Conservation (phyloP, 2,329 filamentous ascomycete species). For the Penicillium sp. region DNA sequence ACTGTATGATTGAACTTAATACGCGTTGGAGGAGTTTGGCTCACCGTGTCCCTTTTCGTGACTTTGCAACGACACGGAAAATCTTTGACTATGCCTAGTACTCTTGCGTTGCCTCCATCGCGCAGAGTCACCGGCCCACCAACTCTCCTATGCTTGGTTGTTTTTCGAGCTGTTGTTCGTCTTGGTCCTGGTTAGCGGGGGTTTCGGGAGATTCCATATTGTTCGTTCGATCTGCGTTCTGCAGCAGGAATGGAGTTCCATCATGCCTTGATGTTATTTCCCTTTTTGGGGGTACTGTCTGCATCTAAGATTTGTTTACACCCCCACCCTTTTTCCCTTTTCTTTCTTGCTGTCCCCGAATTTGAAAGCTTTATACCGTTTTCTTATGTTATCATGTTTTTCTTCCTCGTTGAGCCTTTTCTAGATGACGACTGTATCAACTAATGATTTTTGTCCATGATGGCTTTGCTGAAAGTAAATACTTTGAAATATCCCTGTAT, state of each 20-base stretch:
- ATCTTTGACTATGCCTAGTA: conserved; percentile 16
- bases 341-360: conserved; percentile 10
- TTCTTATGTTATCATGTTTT: conserved; percentile 2
- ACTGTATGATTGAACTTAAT: conserved; percentile 21
- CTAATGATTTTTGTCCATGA: conserved; percentile 19
- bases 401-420: conserved; percentile 3
- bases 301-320: conserved; percentile 2
- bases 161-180: conserved; percentile 2
- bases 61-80: conserved; percentile 15
- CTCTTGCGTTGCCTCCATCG: not conserved
- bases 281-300: not conserved
- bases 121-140: not conserved
- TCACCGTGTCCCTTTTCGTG: conserved; percentile 7
- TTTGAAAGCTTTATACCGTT: conserved; percentile 29
- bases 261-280: conserved; percentile 2
- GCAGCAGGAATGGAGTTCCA: conserved; percentile 1
- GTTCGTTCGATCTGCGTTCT: not conserved
- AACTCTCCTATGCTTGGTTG: not conserved
- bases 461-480: conserved; percentile 14
- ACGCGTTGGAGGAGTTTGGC: conserved; percentile 20
- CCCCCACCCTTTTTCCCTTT: not conserved
- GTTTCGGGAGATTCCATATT: not conserved
- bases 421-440: conserved; percentile 22
- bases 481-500: not conserved
- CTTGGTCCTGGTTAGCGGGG: conserved; percentile 6